These are phyloP conservation scores for Pseudogymnoascus sp. DNA, from an alignment of 2,329 filamentous ascomycete species.

Conservation along the genomic window DNA sequence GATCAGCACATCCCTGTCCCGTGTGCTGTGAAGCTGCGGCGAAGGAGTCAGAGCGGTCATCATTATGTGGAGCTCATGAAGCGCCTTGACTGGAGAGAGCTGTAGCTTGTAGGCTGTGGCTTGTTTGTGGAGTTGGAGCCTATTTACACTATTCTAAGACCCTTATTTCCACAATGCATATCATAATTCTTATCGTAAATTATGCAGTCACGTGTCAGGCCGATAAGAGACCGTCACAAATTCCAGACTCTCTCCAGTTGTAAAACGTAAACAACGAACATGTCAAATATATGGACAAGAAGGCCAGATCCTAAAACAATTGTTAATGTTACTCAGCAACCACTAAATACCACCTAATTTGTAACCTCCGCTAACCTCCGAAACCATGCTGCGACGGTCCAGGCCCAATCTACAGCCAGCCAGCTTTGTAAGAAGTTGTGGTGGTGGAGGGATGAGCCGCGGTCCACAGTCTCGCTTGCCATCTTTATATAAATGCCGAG, in stretches of 20 bases:
- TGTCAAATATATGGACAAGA: background rate
- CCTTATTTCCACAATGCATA: background rate
- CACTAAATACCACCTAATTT: background rate
- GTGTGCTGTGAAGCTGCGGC: background rate
- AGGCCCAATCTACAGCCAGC: background rate
- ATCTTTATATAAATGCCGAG: slow-evolving; percentile 3
- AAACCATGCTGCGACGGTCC: slow-evolving; percentile 1
- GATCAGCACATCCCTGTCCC: background rate
- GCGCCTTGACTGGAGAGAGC: background rate
- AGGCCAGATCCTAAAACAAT: background rate
- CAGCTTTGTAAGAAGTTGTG: slow-evolving; percentile 7
- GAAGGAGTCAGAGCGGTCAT: slow-evolving; percentile 3
- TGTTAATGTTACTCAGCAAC: background rate
- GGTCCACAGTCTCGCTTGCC: slow-evolving; percentile 4
- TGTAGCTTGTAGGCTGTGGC: background rate
- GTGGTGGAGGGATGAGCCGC: background rate
- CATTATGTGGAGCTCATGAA: background rate
- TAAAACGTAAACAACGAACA: background rate
- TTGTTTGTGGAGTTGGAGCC: background rate
- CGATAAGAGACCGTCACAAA: background rate
- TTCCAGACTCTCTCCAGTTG: background rate
- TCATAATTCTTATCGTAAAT: background rate
- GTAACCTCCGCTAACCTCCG: background rate
- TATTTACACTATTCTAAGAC: background rate
- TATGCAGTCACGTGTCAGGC: background rate